Conservation (phyloP, 2,329 filamentous ascomycete species). For the Davidsoniella virescens region DNA sequence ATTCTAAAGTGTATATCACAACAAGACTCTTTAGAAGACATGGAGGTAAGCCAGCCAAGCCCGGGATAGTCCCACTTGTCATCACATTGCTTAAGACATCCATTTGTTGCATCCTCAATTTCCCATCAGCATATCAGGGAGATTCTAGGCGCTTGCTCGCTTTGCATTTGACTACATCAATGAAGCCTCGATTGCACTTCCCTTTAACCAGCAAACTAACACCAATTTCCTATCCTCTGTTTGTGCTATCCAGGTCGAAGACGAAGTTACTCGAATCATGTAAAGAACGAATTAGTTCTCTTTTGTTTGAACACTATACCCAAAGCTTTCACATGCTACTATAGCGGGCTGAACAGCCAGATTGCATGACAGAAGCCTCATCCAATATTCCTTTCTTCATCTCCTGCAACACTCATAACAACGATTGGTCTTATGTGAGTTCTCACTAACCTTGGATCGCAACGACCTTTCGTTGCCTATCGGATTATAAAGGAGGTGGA, state of each 20-base stretch:
- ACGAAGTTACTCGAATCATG: slow-evolving; percentile 83
- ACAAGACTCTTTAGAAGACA: slow-evolving; percentile 94
- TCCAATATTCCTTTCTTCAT: background rate
- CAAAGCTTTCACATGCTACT: no score
- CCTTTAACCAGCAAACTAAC: background rate
- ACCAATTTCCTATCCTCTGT: background rate
- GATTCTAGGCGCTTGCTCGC: slow-evolving; percentile 3
- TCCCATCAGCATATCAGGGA: background rate
- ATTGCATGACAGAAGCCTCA: slow-evolving; percentile 14
- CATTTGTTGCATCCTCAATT: background rate
- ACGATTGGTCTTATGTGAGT: no score
- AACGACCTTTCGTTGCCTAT: background rate
- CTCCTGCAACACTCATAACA: no score
- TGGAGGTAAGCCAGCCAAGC: slow-evolving; percentile 63
- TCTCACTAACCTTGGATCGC: background rate
- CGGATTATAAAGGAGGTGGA: slow-evolving; percentile 19
- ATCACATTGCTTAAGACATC: background rate
- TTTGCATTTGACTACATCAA: background rate
- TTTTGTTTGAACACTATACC: no score
- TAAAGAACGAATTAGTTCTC: slow-evolving; percentile 24
- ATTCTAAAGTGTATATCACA: slow-evolving; percentile 90
- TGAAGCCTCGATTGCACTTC: background rate
- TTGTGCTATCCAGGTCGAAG: slow-evolving; percentile 50
- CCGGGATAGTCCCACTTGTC: no score
- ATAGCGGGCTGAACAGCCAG: no score